Evolutionary conservation across 208 protist species (phyloP).

Genomic region (Crithidia fasciculata): DNA sequence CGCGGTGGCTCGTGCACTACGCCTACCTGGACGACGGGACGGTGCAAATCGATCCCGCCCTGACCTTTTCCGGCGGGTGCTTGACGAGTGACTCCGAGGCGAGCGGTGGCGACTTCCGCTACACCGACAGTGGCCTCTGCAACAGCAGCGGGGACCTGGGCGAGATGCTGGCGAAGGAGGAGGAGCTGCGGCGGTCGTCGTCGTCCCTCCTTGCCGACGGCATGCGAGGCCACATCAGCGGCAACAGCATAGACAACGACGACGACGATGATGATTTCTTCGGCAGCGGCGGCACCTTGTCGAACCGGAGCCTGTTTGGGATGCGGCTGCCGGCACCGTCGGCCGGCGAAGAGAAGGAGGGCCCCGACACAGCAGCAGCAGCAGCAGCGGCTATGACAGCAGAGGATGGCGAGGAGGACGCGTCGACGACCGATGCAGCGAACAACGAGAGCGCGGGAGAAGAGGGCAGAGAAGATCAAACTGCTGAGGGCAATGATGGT

Average conservation of each 20-base stretch:
- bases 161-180: conserved; percentile 61
- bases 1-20: conserved; percentile 86
- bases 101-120: conserved; percentile 23
- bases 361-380: neutral
- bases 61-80: conserved; percentile 22
- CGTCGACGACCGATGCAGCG: neutral
- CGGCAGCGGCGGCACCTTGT: conserved; percentile 10
- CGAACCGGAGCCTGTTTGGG: conserved; percentile 32
- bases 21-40: conserved; percentile 81
- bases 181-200: conserved; percentile 41
- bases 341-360: neutral
- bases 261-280: conserved; percentile 31
- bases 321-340: conserved; percentile 8
- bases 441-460: too few species aligned
- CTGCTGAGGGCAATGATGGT: too few species aligned
- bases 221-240: neutral
- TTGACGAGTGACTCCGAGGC: conserved; percentile 29
- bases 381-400: neutral
- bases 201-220: conserved; percentile 26
- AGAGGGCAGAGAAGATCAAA: too few species aligned
- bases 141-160: conserved; percentile 77
- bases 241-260: conserved; percentile 6
- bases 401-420: neutral
- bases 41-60: conserved; percentile 47
- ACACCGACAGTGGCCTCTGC: conserved; percentile 46